phyloP scores from a whole-genome alignment of 176 grass and related monocot genomes.

The Eleusine indica region DNA sequence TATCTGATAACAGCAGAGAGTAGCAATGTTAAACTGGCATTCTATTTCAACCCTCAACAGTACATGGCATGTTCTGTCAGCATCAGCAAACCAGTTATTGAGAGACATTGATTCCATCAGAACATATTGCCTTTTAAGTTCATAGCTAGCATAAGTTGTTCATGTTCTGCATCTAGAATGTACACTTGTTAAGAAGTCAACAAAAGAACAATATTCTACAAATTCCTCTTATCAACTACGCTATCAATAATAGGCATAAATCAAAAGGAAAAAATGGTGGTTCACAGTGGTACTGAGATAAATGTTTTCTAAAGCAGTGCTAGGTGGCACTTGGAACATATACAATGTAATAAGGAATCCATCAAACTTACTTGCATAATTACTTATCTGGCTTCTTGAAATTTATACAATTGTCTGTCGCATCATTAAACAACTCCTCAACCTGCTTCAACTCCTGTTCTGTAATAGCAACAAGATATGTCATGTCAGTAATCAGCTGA shows the following conservation, averaged over 20 bases:
- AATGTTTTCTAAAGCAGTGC: not conserved
- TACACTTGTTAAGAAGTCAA: not conserved
- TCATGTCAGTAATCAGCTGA: not conserved
- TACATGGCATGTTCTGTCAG: not conserved
- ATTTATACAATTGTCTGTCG: slow-evolving; percentile 92
- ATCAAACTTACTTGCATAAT: slow-evolving; percentile 40
- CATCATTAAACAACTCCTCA: slow-evolving; percentile 79
- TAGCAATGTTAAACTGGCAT: not conserved
- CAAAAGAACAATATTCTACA: not conserved
- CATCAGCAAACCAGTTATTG: slow-evolving; percentile 33
- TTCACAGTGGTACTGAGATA: not conserved
- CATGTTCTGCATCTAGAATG: not conserved
- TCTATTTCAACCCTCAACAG: not conserved
- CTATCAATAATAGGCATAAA: not conserved
- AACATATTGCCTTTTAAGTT: not conserved
- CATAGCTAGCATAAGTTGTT: not conserved
- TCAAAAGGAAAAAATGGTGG: not conserved
- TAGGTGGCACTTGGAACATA: not conserved
- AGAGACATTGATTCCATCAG: not conserved
- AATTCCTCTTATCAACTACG: not conserved
- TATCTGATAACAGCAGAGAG: not conserved
- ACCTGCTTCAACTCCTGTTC: slow-evolving; percentile 76
- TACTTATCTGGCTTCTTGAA: slow-evolving; percentile 74
- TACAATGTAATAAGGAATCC: not conserved
- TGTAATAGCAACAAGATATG: slow-evolving; percentile 40